Conservation (phyloP, 139 green algal species). For the Marvania coccoides region DNA sequence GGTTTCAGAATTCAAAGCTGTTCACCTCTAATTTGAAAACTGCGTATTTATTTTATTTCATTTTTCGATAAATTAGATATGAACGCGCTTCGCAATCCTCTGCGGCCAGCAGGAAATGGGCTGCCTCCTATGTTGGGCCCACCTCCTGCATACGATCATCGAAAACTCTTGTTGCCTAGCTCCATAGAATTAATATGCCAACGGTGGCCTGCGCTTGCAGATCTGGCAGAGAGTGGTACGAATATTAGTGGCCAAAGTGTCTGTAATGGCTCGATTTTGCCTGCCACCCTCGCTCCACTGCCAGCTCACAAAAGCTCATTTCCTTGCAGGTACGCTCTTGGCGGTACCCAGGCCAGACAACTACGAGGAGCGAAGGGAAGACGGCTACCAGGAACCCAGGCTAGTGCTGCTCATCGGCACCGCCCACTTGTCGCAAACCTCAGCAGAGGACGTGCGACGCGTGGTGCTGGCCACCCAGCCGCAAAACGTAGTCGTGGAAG, state of each 20-base stretch:
- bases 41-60: too few relatives aligned
- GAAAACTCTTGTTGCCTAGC: not conserved
- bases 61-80: too few relatives aligned
- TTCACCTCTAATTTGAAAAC: too few relatives aligned
- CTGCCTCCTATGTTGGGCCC: too few relatives aligned
- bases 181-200: not conserved
- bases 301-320: not conserved
- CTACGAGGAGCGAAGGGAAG: slow-evolving; percentile 57
- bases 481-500: slow-evolving; percentile 67
- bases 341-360: slow-evolving; percentile 36
- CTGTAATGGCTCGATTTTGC: not conserved
- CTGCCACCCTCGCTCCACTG: not conserved
- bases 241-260: not conserved
- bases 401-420: slow-evolving; percentile 67
- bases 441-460: slow-evolving; percentile 41
- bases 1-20: too few relatives aligned
- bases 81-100: too few relatives aligned
- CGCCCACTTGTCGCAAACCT: slow-evolving; percentile 51
- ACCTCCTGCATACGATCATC: not conserved
- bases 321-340: slow-evolving; percentile 49
- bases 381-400: slow-evolving; percentile 70
- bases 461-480: slow-evolving; percentile 53
- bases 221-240: not conserved
- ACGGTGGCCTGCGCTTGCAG: not conserved
- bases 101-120: too few relatives aligned